A percentile compares a stretch with the other conserved stretches of the same genome.
Evolutionary conservation across 2,329 filamentous ascomycete species (phyloP).

Genomic region (Alternaria sp.): DNA sequence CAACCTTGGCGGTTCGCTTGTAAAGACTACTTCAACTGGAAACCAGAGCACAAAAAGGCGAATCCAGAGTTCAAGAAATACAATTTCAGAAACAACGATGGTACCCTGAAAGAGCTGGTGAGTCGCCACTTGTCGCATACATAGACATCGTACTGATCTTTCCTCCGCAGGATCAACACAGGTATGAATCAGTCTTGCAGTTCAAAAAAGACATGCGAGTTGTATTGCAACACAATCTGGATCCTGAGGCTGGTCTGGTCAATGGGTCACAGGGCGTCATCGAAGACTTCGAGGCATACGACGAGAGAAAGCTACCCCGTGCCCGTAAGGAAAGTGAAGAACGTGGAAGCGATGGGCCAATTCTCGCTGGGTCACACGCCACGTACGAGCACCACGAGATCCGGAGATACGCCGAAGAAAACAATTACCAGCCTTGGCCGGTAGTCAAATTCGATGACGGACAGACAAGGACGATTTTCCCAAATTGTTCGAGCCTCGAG

Average conservation of each 20-base stretch:
- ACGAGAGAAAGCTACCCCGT: conserved; percentile 35
- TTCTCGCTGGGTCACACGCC: conserved; percentile 49
- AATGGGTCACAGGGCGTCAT: conserved; percentile 46
- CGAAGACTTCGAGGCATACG: conserved; percentile 46
- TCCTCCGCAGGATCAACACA: conserved; percentile 50
- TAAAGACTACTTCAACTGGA: conserved; percentile 54
- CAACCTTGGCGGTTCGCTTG: conserved; percentile 35
- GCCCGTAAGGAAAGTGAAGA: neutral
- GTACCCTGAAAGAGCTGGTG: neutral
- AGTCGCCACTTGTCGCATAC: neutral
- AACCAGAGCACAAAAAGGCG: conserved; percentile 29
- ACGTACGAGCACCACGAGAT: conserved; percentile 47
- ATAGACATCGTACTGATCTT: neutral
- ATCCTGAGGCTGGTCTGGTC: conserved; percentile 35
- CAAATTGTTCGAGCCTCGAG: conserved; percentile 58
- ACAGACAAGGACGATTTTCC: conserved; percentile 53
- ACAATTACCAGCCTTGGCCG: conserved; percentile 53
- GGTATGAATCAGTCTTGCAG: conserved; percentile 52
- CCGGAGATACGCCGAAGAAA: conserved; percentile 47
- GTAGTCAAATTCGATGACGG: conserved; percentile 63
- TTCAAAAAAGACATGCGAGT: conserved; percentile 62
- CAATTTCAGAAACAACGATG: neutral
- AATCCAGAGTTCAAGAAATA: neutral
- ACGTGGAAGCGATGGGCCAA: neutral
- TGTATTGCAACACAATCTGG: conserved; percentile 61